Percentiles rank a stretch among this genome's conserved stretches.
Evolutionary conservation across 2,329 filamentous ascomycete genomes (phyloP).

Genomic region (Lasiodiplodia hormozganensis): DNA sequence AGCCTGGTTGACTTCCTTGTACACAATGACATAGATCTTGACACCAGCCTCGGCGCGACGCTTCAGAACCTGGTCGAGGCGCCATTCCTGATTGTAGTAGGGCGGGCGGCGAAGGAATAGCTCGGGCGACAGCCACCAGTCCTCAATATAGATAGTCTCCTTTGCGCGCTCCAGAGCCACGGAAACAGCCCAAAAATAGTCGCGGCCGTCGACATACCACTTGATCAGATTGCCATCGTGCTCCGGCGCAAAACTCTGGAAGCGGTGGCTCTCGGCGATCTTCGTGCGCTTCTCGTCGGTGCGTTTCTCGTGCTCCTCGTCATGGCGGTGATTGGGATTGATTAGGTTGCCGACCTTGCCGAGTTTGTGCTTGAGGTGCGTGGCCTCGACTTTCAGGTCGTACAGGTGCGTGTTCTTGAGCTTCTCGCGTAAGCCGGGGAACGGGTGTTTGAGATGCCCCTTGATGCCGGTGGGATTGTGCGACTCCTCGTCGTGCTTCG

Average conservation of each 20-base stretch:
- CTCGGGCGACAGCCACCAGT: conserved; percentile 96
- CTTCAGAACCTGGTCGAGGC: conserved; percentile 86
- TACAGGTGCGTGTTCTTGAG: conserved; percentile 55
- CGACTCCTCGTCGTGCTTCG: conserved; percentile 26
- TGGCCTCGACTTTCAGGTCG: conserved; percentile 59
- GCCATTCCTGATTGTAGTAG: conserved; percentile 81
- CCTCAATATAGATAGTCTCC: conserved; percentile 93
- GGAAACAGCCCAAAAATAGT: conserved; percentile 95
- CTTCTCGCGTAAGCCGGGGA: conserved; percentile 51
- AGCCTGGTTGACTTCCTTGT: conserved; percentile 73
- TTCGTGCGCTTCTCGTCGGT: conserved; percentile 81
- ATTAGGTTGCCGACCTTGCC: conserved; percentile 73
- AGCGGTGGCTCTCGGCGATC: conserved; percentile 78
- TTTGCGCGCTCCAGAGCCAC: conserved; percentile 87
- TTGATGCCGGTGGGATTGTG: conserved; percentile 28
- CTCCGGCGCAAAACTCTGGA: conserved; percentile 89
- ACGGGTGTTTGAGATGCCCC: conserved; percentile 43
- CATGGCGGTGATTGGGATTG: conserved; percentile 89
- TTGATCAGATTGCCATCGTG: conserved; percentile 86
- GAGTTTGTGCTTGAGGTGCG: conserved; percentile 67
- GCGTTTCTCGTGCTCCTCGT: conserved; percentile 86
- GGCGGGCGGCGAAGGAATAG: conserved; percentile 86
- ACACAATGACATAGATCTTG: conserved; percentile 92
- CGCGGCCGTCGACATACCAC: conserved; percentile 95
- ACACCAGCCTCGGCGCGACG: conserved; percentile 89